phyloP scores from a whole-genome alignment of 1,139 yeast genomes.

The Pichiaceae sp. region DNA sequence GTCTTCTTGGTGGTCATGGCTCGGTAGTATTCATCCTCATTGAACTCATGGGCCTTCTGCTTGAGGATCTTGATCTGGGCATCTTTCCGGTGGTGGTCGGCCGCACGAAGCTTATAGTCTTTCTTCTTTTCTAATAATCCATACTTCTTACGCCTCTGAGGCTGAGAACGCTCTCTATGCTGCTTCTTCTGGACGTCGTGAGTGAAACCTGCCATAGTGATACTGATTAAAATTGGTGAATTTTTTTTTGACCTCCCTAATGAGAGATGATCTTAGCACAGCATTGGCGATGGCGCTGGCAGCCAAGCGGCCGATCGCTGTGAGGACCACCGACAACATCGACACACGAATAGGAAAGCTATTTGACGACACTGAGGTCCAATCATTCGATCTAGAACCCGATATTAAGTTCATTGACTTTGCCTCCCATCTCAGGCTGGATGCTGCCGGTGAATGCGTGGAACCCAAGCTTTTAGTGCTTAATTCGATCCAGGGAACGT shows the following conservation, averaged over 20 bases:
- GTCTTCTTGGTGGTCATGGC: slow-evolving; percentile 72
- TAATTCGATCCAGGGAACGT: not conserved
- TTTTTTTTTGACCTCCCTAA: not conserved
- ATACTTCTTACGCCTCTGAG: slow-evolving; percentile 57
- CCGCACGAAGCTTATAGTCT: slow-evolving; percentile 84
- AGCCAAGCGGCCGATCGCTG: not conserved
- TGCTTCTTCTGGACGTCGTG: slow-evolving; percentile 93
- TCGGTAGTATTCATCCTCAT: slow-evolving; percentile 96
- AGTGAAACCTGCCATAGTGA: slow-evolving; percentile 66
- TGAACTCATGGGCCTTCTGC: slow-evolving; percentile 61
- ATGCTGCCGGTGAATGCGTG: too few relatives aligned
- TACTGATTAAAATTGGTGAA: not conserved
- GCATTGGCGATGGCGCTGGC: not conserved
- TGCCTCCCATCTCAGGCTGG: too few relatives aligned
- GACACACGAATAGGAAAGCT: too few relatives aligned
- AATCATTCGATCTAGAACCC: too few relatives aligned
- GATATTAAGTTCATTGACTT: too few relatives aligned
- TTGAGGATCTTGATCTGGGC: slow-evolving; percentile 72
- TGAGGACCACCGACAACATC: not conserved
- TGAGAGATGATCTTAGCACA: not conserved
- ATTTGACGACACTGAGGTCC: too few relatives aligned
- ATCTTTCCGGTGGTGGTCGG: slow-evolving; percentile 82
- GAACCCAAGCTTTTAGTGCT: not conserved
- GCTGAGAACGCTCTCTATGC: slow-evolving; percentile 90
- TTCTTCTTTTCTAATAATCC: slow-evolving; percentile 93